Evolutionary conservation across 768 basidiomycete genomes (phyloP).

Genomic region (Boletus reticuloceps): DNA sequence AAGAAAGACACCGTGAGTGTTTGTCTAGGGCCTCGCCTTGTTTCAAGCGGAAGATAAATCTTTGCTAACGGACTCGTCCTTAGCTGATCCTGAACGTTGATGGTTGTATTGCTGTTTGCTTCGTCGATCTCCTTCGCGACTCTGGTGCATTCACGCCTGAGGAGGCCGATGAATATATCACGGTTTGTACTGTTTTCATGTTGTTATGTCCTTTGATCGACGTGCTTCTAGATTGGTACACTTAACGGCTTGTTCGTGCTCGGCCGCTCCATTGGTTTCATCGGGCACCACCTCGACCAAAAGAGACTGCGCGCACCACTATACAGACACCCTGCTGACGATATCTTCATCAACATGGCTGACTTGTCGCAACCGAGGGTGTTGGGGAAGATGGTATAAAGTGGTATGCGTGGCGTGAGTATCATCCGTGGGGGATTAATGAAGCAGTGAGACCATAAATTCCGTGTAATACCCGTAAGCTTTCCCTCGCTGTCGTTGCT

Average conservation of each 20-base stretch:
- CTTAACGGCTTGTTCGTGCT: slow-evolving; percentile 97
- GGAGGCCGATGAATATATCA: slow-evolving; percentile 97
- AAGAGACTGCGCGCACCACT: slow-evolving; percentile 90
- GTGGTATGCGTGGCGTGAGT: not conserved
- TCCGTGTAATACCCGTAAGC: slow-evolving; percentile 17
- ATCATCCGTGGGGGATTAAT: not conserved
- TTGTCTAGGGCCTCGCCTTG: not conserved
- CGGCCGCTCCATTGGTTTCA: slow-evolving; percentile 96
- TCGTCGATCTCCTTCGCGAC: slow-evolving; percentile 91
- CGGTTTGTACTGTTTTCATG: slow-evolving; percentile 36
- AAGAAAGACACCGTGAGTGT: slow-evolving; percentile 88
- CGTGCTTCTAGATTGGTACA: slow-evolving; percentile 62
- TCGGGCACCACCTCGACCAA: slow-evolving; percentile 95
- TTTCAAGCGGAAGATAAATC: too few species aligned
- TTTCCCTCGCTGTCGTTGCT: not conserved
- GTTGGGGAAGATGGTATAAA: slow-evolving; percentile 42
- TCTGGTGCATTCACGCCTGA: slow-evolving; percentile 93
- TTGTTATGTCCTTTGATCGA: not conserved
- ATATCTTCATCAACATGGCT: slow-evolving; percentile 94
- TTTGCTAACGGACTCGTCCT: too few species aligned
- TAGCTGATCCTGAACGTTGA: slow-evolving; percentile 95
- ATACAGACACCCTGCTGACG: slow-evolving; percentile 93
- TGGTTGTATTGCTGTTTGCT: slow-evolving; percentile 93
- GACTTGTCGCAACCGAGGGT: slow-evolving; percentile 82
- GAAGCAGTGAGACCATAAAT: slow-evolving; percentile 10